A percentile compares a stretch with the other conserved stretches of the same genome.
Evolutionary conservation across 2,329 filamentous ascomycete species (phyloP).

Genomic region (Boeremia lycopersici): DNA sequence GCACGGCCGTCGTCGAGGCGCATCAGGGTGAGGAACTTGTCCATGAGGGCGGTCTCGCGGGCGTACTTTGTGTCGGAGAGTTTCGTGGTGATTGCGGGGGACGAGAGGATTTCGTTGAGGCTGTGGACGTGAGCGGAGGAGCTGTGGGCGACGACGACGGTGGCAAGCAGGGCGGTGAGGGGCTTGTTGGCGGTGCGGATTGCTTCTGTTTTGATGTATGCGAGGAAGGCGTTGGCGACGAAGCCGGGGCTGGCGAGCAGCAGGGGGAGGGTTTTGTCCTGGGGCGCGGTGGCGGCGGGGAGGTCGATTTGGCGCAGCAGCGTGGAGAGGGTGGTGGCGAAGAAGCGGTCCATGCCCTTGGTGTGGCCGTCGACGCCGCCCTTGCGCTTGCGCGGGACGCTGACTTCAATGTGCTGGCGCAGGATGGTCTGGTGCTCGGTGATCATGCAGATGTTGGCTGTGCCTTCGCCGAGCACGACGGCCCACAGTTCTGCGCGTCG

Average conservation of each 20-base stretch:
- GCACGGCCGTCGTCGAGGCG: conserved; percentile 85
- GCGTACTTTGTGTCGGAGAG: conserved; percentile 89
- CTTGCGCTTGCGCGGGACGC: conserved; percentile 71
- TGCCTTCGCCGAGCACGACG: conserved; percentile 89
- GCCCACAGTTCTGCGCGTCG: conserved; percentile 84
- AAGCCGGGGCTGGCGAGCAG: conserved; percentile 91
- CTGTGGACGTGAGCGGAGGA: conserved; percentile 86
- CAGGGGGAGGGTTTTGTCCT: conserved; percentile 60
- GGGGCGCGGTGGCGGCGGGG: conserved; percentile 1
- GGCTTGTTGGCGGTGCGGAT: conserved; percentile 74
- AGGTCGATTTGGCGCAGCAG: conserved; percentile 82
- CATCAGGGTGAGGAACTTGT: conserved; percentile 78
- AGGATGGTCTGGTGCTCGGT: conserved; percentile 80
- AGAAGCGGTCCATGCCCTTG: conserved; percentile 78
- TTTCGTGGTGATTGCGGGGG: conserved; percentile 74
- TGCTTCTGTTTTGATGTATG: conserved; percentile 68
- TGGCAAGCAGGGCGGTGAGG: conserved; percentile 66
- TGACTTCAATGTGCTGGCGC: conserved; percentile 70
- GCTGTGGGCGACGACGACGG: conserved; percentile 76
- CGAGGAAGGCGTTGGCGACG: conserved; percentile 78
- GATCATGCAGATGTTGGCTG: conserved; percentile 82
- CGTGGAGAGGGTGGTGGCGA: conserved; percentile 74
- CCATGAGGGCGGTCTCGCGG: conserved; percentile 81
- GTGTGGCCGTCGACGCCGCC: conserved; percentile 67
- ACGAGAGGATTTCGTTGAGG: conserved; percentile 84